These are phyloP conservation scores for Zasmidium cellare DNA, from an alignment of 2,329 filamentous ascomycete species.

Conservation along the genomic window DNA sequence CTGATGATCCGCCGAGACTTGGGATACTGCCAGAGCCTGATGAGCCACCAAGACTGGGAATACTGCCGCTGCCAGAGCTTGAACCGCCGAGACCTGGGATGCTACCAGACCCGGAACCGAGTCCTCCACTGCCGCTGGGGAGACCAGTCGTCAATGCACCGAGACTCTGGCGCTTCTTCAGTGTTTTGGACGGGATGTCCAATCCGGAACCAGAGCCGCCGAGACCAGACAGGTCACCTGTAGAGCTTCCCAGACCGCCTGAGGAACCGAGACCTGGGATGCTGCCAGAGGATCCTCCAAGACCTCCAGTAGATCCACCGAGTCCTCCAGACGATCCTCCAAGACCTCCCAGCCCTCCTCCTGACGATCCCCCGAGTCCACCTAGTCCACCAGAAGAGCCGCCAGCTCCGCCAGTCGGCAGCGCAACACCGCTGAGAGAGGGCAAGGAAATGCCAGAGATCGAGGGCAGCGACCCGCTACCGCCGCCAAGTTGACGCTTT, in stretches of 20 bases:
- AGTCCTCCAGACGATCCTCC: constrained; percentile 9
- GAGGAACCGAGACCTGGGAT: constrained; percentile 3
- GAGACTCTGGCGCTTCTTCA: constrained; percentile 7
- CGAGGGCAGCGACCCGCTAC: not conserved
- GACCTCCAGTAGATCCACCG: constrained; percentile 33
- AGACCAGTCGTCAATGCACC: not conserved
- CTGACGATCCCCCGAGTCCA: constrained; percentile 1
- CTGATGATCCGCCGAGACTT: too few relatives aligned
- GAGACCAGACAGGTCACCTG: constrained; percentile 6
- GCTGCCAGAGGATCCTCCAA: not conserved
- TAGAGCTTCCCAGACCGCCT: constrained; percentile 5
- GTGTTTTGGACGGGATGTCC: not conserved
- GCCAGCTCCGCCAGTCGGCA: constrained; percentile 8
- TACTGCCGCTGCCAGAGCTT: not conserved
- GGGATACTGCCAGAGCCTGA: not conserved
- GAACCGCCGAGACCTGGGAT: not conserved
- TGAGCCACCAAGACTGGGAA: not conserved
- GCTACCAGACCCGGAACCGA: not conserved
- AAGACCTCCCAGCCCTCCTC: constrained; percentile 9
- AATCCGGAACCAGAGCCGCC: not conserved
- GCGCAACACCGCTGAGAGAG: constrained; percentile 3
- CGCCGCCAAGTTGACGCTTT: constrained; percentile 8
- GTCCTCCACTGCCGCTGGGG: not conserved
- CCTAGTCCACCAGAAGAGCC: constrained; percentile 10
- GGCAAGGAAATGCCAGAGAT: constrained; percentile 3